These are phyloP conservation scores for Eleusine indica DNA, from an alignment of 176 grass and related monocot species.

Conservation along the genomic window DNA sequence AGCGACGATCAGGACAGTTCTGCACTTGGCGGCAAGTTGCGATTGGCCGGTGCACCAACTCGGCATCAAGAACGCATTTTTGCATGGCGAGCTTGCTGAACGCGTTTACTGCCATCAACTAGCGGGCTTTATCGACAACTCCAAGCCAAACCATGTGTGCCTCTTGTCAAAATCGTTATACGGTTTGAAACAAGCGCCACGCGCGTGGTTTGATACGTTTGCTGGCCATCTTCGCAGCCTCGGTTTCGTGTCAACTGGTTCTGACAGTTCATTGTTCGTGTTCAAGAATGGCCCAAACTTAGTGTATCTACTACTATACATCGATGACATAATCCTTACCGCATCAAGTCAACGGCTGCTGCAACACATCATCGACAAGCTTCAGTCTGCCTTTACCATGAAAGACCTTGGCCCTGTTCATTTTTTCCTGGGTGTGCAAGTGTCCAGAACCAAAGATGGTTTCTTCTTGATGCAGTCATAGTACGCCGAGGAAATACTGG, in stretches of 20 bases:
- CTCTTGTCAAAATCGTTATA: not conserved
- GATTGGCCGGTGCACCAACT: not conserved
- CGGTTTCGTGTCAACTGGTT: not conserved
- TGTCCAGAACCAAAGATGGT: not conserved
- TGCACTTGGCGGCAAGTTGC: accelerated
- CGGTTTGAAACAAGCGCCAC: not conserved
- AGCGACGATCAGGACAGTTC: not conserved
- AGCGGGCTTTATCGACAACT: not conserved
- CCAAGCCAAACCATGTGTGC: not conserved
- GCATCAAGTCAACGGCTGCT: not conserved
- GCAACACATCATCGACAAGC: not conserved
- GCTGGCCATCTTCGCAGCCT: not conserved
- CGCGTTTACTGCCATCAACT: not conserved
- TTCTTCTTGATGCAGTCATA: not conserved
- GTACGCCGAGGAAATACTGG: not conserved
- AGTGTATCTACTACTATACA: not conserved
- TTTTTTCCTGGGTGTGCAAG: not conserved
- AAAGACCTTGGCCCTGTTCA: not conserved
- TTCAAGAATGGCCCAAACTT: too few relatives aligned
- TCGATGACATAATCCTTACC: not conserved
- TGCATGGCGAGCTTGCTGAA: not conserved
- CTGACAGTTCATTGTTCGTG: not conserved
- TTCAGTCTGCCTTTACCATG: not conserved
- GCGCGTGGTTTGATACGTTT: not conserved
- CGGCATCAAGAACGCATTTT: too few relatives aligned